phyloP scores from a whole-genome alignment of 2,329 filamentous ascomycete genomes.

The Coniochaeta ligniaria region DNA sequence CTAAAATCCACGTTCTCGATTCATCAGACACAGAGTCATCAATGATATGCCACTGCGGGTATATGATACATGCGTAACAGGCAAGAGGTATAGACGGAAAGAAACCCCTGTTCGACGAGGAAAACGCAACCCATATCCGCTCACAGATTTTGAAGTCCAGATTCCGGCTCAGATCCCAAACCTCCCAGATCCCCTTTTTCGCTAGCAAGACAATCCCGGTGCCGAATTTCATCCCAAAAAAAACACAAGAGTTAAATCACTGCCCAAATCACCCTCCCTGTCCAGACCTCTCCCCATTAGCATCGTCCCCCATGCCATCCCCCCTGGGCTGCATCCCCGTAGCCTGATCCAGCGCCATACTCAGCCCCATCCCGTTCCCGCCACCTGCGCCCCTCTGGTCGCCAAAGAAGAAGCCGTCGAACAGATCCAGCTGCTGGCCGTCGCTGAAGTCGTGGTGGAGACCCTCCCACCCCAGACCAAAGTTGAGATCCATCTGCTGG shows the following conservation, averaged over 20 bases:
- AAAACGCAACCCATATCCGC: neutral
- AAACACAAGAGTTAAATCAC: no score
- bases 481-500: slow-evolving; percentile 56
- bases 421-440: slow-evolving; percentile 55
- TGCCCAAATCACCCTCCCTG: neutral
- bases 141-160: no score
- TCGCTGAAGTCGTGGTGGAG: slow-evolving; percentile 57
- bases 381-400: slow-evolving; percentile 30
- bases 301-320: neutral
- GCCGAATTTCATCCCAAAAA: no score
- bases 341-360: neutral
- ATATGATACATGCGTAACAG: neutral
- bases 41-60: neutral
- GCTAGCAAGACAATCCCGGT: no score
- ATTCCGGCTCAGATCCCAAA: no score
- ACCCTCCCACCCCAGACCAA: slow-evolving; percentile 58
- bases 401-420: slow-evolving; percentile 67
- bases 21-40: neutral
- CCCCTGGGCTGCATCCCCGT: neutral
- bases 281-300: neutral
- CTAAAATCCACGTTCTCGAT: neutral
- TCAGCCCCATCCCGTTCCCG: slow-evolving; percentile 4
- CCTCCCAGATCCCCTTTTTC: no score
- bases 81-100: neutral
- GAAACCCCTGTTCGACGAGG: no score